Evolutionary conservation across 2,329 filamentous ascomycete species (phyloP).

Genomic region (Penicillium olsonii): DNA sequence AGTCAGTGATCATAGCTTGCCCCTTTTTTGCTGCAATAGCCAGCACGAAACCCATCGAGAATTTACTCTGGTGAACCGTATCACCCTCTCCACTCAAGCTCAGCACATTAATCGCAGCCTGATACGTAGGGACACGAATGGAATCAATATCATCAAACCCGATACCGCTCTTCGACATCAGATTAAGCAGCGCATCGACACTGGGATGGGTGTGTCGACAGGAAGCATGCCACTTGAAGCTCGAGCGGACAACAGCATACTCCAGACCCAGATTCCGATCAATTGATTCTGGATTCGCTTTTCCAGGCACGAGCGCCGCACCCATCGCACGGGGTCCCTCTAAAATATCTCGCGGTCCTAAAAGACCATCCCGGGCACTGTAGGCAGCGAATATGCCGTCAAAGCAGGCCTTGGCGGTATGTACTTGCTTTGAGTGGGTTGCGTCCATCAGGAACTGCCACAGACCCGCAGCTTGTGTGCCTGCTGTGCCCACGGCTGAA

Average conservation of each 20-base stretch:
- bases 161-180: constrained; percentile 29
- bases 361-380: constrained; percentile 27
- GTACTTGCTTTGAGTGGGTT: constrained; percentile 35
- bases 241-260: constrained; percentile 30
- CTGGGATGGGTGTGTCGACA: constrained; percentile 36
- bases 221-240: constrained; percentile 38
- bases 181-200: constrained; percentile 30
- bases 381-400: constrained; percentile 36
- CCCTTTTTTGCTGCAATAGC: constrained; percentile 35
- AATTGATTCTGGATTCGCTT: constrained; percentile 25
- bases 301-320: constrained; percentile 23
- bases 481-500: constrained; percentile 34
- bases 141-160: constrained; percentile 31
- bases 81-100: constrained; percentile 30
- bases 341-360: constrained; percentile 31
- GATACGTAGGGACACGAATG: constrained; percentile 29
- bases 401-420: constrained; percentile 35
- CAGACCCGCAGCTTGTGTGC: constrained; percentile 35
- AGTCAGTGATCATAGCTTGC: constrained; percentile 34
- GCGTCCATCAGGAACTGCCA: constrained; percentile 37
- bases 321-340: constrained; percentile 33
- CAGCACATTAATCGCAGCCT: constrained; percentile 34
- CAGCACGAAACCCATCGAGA: constrained; percentile 38
- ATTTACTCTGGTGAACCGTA: constrained; percentile 38
- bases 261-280: constrained; percentile 26